phyloP scores from a whole-genome alignment of 768 basidiomycete genomes.

The Panaeolus papilionaceus region DNA sequence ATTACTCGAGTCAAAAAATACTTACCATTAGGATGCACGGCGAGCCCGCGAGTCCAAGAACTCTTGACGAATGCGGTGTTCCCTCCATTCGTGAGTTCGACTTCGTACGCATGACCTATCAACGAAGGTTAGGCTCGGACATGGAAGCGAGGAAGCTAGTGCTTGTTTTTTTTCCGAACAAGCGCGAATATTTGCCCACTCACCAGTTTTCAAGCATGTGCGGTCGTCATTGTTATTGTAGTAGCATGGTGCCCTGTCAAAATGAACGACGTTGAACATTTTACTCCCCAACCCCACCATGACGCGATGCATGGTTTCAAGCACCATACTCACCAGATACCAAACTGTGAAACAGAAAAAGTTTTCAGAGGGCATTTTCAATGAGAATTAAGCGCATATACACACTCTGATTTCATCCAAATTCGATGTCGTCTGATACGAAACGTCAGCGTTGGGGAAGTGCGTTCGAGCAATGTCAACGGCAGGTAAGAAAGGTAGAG shows the following conservation, averaged over 20 bases:
- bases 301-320: constrained; percentile 7
- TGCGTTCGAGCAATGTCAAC: constrained; percentile 71
- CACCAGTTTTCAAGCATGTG: constrained; percentile 57
- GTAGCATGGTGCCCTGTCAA: constrained; percentile 65
- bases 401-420: constrained; percentile 57
- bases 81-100: constrained; percentile 47
- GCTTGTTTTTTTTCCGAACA: background rate
- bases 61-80: constrained; percentile 50
- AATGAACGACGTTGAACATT: constrained; percentile 1
- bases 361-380: background rate
- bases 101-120: constrained; percentile 62
- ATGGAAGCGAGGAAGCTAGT: background rate
- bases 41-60: constrained; percentile 77
- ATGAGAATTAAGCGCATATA: constrained; percentile 22
- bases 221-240: constrained; percentile 49
- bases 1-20: constrained; percentile 13
- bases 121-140: background rate
- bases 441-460: constrained; percentile 40
- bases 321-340: constrained; percentile 61
- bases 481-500: constrained; percentile 69
- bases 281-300: background rate
- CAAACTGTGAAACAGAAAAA: constrained; percentile 53
- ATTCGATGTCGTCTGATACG: background rate
- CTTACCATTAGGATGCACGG: constrained; percentile 78
- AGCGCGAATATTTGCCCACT: constrained; percentile 20